A percentile compares a stretch with the other conserved stretches of the same genome.
phyloP scores from a whole-genome alignment of 2,329 filamentous ascomycete genomes.

The Ophioceras dolichostomum region DNA sequence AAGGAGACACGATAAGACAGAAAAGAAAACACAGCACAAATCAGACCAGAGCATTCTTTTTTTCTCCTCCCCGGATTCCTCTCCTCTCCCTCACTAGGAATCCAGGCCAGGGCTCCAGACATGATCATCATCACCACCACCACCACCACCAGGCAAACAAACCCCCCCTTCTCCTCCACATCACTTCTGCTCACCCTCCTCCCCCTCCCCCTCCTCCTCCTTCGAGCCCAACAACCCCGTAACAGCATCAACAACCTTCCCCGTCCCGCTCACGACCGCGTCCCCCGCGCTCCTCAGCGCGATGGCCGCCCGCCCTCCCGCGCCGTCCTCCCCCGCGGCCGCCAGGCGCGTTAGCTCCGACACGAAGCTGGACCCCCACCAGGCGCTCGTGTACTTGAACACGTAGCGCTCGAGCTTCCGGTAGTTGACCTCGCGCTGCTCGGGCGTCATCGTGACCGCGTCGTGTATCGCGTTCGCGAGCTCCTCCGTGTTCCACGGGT shows the following conservation, averaged over 20 bases:
- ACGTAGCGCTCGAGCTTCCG: constrained; percentile 90
- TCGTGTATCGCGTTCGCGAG: constrained; percentile 87
- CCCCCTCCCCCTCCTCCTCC: no score
- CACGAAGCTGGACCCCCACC: constrained; percentile 94
- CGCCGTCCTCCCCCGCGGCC: neutral
- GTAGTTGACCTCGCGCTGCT: constrained; percentile 78
- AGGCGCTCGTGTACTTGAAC: constrained; percentile 93
- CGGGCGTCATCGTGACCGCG: constrained; percentile 90
- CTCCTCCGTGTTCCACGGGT: constrained; percentile 98
- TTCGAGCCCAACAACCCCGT: neutral
- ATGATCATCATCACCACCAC: no score
- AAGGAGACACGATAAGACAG: no score
- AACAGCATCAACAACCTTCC: neutral
- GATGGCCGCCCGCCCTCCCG: neutral
- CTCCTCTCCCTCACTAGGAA: no score
- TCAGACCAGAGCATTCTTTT: no score
- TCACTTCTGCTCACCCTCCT: no score
- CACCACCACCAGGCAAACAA: no score
- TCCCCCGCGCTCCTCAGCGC: constrained; percentile 1
- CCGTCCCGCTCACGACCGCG: neutral
- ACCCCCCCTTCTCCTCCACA: no score
- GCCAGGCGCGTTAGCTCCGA: constrained; percentile 45
- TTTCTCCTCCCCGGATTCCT: no score
- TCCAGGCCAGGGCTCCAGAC: no score
- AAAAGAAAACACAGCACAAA: no score